Base-by-base conservation (phyloP, 2,329 filamentous ascomycete genomes). In the Cladosporium halotolerans region DNA sequence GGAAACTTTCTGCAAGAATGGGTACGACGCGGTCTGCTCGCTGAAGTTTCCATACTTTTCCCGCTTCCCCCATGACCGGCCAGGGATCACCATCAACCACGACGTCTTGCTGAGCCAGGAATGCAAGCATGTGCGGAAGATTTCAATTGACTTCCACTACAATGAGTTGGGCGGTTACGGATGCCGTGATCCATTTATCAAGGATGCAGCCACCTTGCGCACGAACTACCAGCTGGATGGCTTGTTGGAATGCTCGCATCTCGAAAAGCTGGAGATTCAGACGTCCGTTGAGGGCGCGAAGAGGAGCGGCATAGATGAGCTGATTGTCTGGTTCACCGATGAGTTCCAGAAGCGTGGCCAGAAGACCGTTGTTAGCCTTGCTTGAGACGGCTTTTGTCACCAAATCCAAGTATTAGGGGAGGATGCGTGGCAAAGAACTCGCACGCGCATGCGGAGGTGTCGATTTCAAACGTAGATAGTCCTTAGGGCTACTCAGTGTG, bases 31-130 rank as follows among this genome's bases (percentile, higher is more conserved):
- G 1, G 39, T 61, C 14, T 53, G 54, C 38, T 39, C 44, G n/a
- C 46, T 61, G 0, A n/a, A 4, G 10, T 59, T 59, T 40, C 57
- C 56, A 3, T 59, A 45, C 54, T 60, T 60, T 57, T 49, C 44
- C 7, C 45, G 52, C 32, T 58, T 58, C 18, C 56, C 39, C 2
- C 33, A 55, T 32, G 4, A 14, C 16, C 4, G n/a, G 7, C 31
- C 47, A 9, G 14, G 16, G 10, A 23, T 41, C 11, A 45, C 55
- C 5, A 33, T 46, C 4, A 55, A 60, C 48, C 43, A 53, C 33
- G 58, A 60, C 48, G 16, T 60, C 14, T 48, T 53, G 10, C 46
- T 61, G 34, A 53, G 52, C 33, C 32, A 53, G 41, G 53, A 51
- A 40, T 60, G 59, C 52, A 19, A 23, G 6, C 56, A 54, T 16